Percentiles rank a stretch among this genome's conserved stretches.
Conservation (phyloP, 2,329 filamentous ascomycete species). For the Alternaria dauci region DNA sequence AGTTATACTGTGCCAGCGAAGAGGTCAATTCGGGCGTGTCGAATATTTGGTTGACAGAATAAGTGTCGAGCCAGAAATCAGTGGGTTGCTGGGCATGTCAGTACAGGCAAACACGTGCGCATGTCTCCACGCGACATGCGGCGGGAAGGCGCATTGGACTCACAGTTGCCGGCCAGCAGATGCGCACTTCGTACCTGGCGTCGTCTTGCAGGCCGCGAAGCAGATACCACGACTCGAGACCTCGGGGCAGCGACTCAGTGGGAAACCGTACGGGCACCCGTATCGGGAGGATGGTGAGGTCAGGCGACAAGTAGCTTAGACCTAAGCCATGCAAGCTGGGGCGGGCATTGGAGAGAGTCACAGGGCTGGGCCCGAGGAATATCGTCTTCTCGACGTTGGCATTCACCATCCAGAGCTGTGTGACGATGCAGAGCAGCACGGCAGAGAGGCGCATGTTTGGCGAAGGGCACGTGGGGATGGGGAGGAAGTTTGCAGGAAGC, state of each 20-base stretch:
- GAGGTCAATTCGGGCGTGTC: constrained; percentile 68
- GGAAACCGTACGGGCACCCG: constrained; percentile 75
- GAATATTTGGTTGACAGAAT: constrained; percentile 68
- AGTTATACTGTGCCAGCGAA: constrained; percentile 70
- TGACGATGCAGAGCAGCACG: constrained; percentile 42
- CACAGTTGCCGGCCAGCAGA: constrained; percentile 95
- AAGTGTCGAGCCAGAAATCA: constrained; percentile 73
- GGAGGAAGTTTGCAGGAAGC: neutral
- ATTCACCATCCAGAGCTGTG: constrained; percentile 46
- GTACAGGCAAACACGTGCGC: constrained; percentile 14
- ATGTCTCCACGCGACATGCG: neutral
- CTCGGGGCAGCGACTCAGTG: constrained; percentile 59
- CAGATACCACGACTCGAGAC: constrained; percentile 78
- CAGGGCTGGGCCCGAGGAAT: constrained; percentile 74
- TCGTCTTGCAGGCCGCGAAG: constrained; percentile 74
- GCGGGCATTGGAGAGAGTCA: constrained; percentile 64
- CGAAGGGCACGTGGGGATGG: constrained; percentile 14
- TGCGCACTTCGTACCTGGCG: constrained; percentile 85
- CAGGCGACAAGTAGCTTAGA: constrained; percentile 70
- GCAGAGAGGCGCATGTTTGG: constrained; percentile 47
- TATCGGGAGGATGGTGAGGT: constrained; percentile 63
- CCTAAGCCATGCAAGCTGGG: constrained; percentile 68
- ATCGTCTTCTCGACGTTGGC: constrained; percentile 93
- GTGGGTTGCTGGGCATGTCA: constrained; percentile 77
- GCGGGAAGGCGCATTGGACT: constrained; percentile 45